A percentile compares a stretch with the other conserved stretches of the same genome.
Evolutionary conservation across 164 flowering plant species (phyloP).

Genomic region (Sedum album): DNA sequence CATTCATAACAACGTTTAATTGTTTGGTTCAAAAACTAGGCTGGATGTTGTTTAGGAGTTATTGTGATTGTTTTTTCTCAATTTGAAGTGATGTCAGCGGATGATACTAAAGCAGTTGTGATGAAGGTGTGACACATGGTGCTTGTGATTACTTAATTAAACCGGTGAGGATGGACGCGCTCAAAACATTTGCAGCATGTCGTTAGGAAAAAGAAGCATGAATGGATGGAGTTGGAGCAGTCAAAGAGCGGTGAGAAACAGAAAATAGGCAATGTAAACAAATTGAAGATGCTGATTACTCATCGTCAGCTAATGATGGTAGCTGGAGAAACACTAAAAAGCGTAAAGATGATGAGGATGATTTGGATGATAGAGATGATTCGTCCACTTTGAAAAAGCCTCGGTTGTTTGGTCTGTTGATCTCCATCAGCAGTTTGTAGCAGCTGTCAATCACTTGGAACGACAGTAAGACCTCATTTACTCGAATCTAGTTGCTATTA

Average conservation of each 20-base stretch:
- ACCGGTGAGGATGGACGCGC: conserved; percentile 79
- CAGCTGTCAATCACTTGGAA: conserved; percentile 78
- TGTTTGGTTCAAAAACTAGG: neutral
- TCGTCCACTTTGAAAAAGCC: conserved; percentile 73
- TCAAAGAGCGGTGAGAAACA: conserved; percentile 58
- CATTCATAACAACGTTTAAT: neutral
- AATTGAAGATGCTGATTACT: conserved; percentile 56
- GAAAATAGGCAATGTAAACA: conserved; percentile 36
- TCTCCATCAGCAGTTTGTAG: conserved; percentile 87
- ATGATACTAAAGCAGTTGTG: conserved; percentile 68
- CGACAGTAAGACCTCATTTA: conserved; percentile 53
- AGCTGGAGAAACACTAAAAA: conserved; percentile 60
- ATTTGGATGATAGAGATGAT: conserved; percentile 56
- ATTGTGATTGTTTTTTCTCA: neutral
- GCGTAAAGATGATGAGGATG: conserved; percentile 81
- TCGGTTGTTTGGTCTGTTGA: conserved; percentile 92
- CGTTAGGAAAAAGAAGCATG: conserved; percentile 69
- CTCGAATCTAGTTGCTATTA: too few species aligned
- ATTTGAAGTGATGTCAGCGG: conserved; percentile 86
- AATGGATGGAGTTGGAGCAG: conserved; percentile 61
- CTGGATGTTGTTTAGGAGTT: neutral
- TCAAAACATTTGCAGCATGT: conserved; percentile 97
- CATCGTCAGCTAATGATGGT: conserved; percentile 74
- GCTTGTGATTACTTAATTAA: conserved; percentile 91
- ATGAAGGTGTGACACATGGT: conserved; percentile 90